Conservation (phyloP, 306 rosid species). For the Glycine soja region DNA sequence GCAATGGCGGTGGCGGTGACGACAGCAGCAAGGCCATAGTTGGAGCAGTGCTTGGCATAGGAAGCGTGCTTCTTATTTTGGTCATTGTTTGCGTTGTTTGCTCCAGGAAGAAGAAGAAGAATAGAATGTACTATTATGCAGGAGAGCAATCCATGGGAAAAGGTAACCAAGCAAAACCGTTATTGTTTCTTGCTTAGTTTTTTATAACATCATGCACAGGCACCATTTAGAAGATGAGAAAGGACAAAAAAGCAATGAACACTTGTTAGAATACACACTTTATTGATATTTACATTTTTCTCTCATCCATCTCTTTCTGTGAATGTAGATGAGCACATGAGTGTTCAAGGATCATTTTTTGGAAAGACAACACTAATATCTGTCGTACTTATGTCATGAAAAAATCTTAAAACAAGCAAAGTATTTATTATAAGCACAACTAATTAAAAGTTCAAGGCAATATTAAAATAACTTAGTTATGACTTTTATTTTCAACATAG, state of each 20-base stretch:
- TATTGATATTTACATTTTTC: background rate
- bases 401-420: background rate
- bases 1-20: background rate
- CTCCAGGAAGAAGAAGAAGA: conserved; percentile 62
- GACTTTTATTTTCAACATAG: too few species aligned
- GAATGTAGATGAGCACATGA: background rate
- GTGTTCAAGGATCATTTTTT: background rate
- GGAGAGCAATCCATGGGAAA: conserved; percentile 57
- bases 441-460: too few species aligned
- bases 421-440: too few species aligned
- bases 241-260: background rate
- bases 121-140: conserved; percentile 55
- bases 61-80: conserved; percentile 47
- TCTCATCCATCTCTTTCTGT: background rate
- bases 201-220: background rate
- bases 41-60: conserved; percentile 60
- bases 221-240: background rate
- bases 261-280: background rate
- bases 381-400: background rate
- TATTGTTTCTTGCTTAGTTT: background rate
- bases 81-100: conserved; percentile 53
- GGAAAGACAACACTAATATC: background rate
- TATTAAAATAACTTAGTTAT: too few species aligned
- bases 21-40: conserved; percentile 38
- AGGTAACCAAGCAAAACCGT: conserved; percentile 50